Base-by-base conservation (phyloP, 139 green algal genomes). In the Axilococcus clingmanii region DNA sequence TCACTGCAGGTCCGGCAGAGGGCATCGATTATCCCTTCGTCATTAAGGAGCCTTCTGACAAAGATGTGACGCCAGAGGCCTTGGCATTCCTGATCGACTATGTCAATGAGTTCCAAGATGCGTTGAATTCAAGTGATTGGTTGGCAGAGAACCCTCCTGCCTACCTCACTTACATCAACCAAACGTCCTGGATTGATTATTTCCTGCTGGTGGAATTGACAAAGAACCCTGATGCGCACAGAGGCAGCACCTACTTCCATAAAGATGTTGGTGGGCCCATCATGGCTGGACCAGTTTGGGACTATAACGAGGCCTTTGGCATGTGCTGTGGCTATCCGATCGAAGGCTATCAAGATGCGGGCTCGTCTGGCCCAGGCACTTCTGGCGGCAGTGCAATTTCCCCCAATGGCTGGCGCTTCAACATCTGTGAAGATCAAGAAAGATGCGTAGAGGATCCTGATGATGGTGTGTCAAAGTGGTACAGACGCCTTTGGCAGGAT, bases 251-350 rank as follows among this genome's bases (percentile, higher is more conserved):
- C 12, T 72, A 63, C 42, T 27, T 72, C 33, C 33, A 63, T 51
- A 72, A 72, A 54, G 63, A 72, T 34, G 11, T 17, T 7, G 63
- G 61, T 16, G 24, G 25, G 0, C 63, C 56, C 1, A n/a, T 72
- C 40, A 31, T 34, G 0, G 44, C 43, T 8, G 63, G 63, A 9
- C 56, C 56, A 7, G 22, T 38, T 3, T 71, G 63, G 63, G 63
- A 72, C 54, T 63, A 66, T 37, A 66, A 72, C 17, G 79, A 86
- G 66, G 82, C 81, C 0, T 90, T 81, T 65, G 82, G 82, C 3
- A 42, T 62, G n/a, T 91, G 82, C 73, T 91, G 82, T 61, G 78
- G 82, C 22, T 91, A 81, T 58, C 82, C 82, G 6, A 81, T 90
- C 5, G 54, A 69, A 17, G 80, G 73, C 7, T 84, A 65, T 30